A percentile compares a stretch with the other conserved stretches of the same genome.
These are phyloP conservation scores for Sporothrix curviconia DNA, from an alignment of 2,329 filamentous ascomycete species.

Conservation along the genomic window DNA sequence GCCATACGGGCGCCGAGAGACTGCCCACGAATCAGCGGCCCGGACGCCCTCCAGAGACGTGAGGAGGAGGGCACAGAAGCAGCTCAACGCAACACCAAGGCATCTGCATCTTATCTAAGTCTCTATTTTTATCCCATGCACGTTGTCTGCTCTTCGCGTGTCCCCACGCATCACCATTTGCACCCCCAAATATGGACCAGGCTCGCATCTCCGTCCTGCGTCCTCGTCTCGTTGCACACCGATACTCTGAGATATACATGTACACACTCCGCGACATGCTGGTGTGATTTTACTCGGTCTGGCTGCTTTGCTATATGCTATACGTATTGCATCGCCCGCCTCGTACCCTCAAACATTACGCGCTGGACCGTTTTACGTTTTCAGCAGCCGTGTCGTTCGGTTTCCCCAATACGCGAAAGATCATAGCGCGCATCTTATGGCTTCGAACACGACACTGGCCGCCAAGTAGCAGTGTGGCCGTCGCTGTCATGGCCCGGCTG, in stretches of 20 bases:
- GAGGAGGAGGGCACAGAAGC: too few species aligned
- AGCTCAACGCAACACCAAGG: neutral
- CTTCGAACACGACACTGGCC: too few species aligned
- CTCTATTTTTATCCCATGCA: constrained; percentile 12
- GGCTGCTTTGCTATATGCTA: constrained; percentile 4
- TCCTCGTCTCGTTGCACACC: neutral
- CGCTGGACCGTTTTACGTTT: constrained; percentile 4
- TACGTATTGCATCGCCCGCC: constrained; percentile 9
- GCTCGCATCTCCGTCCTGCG: neutral
- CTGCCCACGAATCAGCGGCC: constrained; percentile 2
- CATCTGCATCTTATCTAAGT: constrained; percentile 7
- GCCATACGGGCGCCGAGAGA: neutral
- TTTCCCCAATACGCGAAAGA: constrained; percentile 2
- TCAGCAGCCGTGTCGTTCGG: neutral
- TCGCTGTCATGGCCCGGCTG: neutral
- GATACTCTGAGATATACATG: neutral
- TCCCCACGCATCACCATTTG: neutral
- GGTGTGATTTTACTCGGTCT: neutral
- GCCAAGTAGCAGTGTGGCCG: neutral
- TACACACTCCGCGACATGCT: neutral
- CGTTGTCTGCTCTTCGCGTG: neutral
- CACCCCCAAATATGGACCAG: neutral
- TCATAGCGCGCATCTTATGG: constrained; percentile 6
- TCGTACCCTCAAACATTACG: constrained; percentile 2
- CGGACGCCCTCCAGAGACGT: neutral